A percentile compares a stretch with the other conserved stretches of the same genome.
Evolutionary conservation across 768 basidiomycete genomes (phyloP).

Genomic region (Trametes elegans): DNA sequence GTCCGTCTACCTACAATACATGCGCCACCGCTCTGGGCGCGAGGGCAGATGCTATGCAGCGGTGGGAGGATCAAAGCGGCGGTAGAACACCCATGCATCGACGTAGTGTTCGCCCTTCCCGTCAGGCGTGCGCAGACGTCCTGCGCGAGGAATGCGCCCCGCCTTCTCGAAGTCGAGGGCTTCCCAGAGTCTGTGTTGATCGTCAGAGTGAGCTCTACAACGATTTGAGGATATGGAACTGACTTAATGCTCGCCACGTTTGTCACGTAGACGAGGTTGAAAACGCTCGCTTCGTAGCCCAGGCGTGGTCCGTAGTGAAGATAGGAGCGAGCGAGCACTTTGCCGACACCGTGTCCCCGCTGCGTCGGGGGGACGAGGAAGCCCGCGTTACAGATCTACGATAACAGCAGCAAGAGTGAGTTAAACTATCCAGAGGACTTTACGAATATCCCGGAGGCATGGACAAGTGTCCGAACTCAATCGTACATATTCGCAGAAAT

Average conservation of each 20-base stretch:
- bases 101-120: conserved; percentile 82
- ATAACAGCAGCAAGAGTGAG: not conserved
- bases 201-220: not conserved
- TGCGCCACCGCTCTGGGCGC: not conserved
- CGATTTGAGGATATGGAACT: conserved; percentile 17
- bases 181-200: conserved; percentile 71
- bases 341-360: conserved; percentile 67
- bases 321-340: conserved; percentile 72
- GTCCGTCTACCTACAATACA: not conserved
- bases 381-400: conserved; percentile 84
- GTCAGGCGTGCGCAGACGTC: conserved; percentile 62
- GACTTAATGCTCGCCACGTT: conserved; percentile 74
- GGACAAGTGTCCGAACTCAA: too few relatives aligned
- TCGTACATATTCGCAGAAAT: too few relatives aligned
- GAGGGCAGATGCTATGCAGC: not conserved
- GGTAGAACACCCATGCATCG: conserved; percentile 85
- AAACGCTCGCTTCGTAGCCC: conserved; percentile 77
- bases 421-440: too few relatives aligned
- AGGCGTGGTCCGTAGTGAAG: conserved; percentile 77
- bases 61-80: conserved; percentile 53
- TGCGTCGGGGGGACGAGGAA: conserved; percentile 72
- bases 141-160: conserved; percentile 74
- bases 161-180: conserved; percentile 73
- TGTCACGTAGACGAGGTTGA: conserved; percentile 89
- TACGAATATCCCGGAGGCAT: too few relatives aligned